Evolutionary conservation across 495 filamentous ascomycete species (phyloP).

Genomic region (Annulohypoxylon bovei): DNA sequence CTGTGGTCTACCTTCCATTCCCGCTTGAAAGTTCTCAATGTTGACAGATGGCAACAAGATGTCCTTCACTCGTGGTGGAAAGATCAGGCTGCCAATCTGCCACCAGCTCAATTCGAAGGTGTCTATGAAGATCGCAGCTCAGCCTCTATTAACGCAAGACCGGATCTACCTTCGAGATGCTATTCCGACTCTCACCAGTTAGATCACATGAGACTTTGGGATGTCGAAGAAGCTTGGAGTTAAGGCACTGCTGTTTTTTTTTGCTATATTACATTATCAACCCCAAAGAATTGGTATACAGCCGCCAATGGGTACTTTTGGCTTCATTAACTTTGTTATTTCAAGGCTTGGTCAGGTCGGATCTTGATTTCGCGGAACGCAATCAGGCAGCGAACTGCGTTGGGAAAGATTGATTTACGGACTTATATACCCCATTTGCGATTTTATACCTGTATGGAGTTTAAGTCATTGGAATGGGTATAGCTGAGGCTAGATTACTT

Average conservation of each 20-base stretch:
- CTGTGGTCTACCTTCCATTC: constrained; percentile 50
- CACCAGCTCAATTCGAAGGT: constrained; percentile 36
- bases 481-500: constrained; percentile 12
- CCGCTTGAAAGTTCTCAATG: constrained; percentile 49
- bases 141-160: constrained; percentile 33
- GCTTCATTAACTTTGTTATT: constrained; percentile 23
- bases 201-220: constrained; percentile 27
- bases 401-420: constrained; percentile 34
- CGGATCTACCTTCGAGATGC: constrained; percentile 26
- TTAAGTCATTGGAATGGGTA: constrained; percentile 22
- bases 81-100: constrained; percentile 48
- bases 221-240: constrained; percentile 23
- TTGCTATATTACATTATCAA: background rate
- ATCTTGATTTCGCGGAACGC: constrained; percentile 10
- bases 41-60: constrained; percentile 57
- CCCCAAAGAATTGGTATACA: constrained; percentile 31
- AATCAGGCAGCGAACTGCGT: constrained; percentile 5
- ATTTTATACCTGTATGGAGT: constrained; percentile 30
- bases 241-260: background rate
- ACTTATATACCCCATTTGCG: constrained; percentile 36
- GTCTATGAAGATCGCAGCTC: constrained; percentile 36
- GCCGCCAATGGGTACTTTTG: background rate
- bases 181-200: constrained; percentile 36
- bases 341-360: constrained; percentile 2
- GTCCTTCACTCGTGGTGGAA: constrained; percentile 56